These are phyloP conservation scores for Trypanosoma melophagium DNA, from an alignment of 208 protist genomes.

Conservation along the genomic window DNA sequence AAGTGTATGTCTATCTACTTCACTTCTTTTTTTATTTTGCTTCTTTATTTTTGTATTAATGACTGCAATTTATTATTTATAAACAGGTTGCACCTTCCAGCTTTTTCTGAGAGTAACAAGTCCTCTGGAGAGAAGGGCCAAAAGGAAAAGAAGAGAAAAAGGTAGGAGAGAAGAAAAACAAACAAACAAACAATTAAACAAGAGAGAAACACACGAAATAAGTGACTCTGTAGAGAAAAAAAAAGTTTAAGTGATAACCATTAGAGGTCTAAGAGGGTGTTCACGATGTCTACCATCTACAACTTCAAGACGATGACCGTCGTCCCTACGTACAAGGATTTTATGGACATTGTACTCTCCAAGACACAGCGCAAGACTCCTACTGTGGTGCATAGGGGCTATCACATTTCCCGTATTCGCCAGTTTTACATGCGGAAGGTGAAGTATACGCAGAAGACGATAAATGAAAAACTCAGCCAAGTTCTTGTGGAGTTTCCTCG, in stretches of 20 bases:
- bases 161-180: background rate
- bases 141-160: slow-evolving; percentile 9
- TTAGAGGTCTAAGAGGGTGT: background rate
- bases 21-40: slow-evolving; percentile 14
- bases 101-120: no score
- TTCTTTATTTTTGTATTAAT: slow-evolving; percentile 22
- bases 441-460: slow-evolving; percentile 98
- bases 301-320: slow-evolving; percentile 98
- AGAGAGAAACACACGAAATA: slow-evolving; percentile 19
- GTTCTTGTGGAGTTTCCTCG: slow-evolving; percentile 97
- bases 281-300: slow-evolving; percentile 90
- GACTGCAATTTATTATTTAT: background rate
- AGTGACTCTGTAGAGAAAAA: background rate
- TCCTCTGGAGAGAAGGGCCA: background rate
- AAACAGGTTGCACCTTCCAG: no score
- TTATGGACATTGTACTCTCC: slow-evolving; percentile 99
- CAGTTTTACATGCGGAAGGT: slow-evolving; percentile 99
- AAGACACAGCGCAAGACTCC: slow-evolving; percentile 99
- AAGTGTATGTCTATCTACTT: slow-evolving; percentile 1
- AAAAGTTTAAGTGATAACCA: background rate
- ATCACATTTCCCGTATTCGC: slow-evolving; percentile 98
- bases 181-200: background rate
- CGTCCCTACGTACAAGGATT: slow-evolving; percentile 98
- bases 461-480: slow-evolving; percentile 96
- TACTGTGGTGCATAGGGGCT: slow-evolving; percentile 99